Conservation (phyloP, 2,329 filamentous ascomycete species). For the Aschersonia sp. region DNA sequence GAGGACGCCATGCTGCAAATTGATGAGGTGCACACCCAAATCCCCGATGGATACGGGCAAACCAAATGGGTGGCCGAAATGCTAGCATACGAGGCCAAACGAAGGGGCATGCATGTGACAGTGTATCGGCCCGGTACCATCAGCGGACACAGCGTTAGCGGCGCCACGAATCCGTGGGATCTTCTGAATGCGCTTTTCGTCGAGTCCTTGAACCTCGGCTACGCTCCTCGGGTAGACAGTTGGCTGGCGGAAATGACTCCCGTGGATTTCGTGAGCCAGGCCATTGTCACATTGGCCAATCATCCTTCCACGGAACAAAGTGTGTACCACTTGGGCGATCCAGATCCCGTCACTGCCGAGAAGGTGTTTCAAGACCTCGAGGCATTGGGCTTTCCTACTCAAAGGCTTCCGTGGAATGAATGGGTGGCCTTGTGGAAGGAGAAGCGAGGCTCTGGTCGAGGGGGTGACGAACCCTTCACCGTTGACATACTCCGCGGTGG, state of each 20-base stretch:
- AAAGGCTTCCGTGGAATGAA: constrained; percentile 52
- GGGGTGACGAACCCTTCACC: constrained; percentile 59
- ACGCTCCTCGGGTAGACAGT: constrained; percentile 53
- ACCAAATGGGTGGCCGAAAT: constrained; percentile 74
- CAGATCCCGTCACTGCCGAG: constrained; percentile 51
- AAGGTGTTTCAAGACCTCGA: constrained; percentile 49
- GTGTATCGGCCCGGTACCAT: constrained; percentile 66
- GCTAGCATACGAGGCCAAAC: constrained; percentile 54
- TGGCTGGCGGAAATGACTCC: constrained; percentile 79
- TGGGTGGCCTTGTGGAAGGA: constrained; percentile 65
- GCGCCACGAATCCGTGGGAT: constrained; percentile 67
- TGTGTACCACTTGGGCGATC: constrained; percentile 63
- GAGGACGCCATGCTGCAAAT: constrained; percentile 55
- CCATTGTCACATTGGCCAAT: constrained; percentile 56
- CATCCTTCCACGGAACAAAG: constrained; percentile 46
- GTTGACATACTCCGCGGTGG: constrained; percentile 67
- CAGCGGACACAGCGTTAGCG: constrained; percentile 60
- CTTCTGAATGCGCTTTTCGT: constrained; percentile 62
- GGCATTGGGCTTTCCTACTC: constrained; percentile 56
- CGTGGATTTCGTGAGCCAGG: constrained; percentile 65
- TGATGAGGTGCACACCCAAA: constrained; percentile 52
- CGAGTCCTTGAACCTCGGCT: constrained; percentile 61
- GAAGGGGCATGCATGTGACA: constrained; percentile 53
- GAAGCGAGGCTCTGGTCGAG: constrained; percentile 48
- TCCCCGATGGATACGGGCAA: constrained; percentile 63